These are phyloP conservation scores for Mortierella polycephala DNA, from an alignment of 371 early-diverging fungal species.

Conservation along the genomic window DNA sequence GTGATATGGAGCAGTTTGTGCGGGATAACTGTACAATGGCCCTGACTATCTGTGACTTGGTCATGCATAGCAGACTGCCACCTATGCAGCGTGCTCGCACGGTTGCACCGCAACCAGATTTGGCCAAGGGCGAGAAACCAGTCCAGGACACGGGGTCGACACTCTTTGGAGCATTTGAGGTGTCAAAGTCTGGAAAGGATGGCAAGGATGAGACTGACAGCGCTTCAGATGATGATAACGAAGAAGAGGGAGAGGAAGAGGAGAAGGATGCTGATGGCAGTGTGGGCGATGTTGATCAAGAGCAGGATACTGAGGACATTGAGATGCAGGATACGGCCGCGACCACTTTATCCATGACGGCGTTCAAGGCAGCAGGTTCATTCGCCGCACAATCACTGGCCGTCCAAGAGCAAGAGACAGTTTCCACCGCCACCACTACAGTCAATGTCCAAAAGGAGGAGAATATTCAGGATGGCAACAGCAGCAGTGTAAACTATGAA, in stretches of 20 bases:
- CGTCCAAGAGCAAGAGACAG: neutral
- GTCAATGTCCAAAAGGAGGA: neutral
- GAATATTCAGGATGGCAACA: neutral
- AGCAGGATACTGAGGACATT: constrained; percentile 16
- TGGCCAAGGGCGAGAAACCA: constrained; percentile 35
- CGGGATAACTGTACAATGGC: constrained; percentile 60
- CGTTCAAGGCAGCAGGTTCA: constrained; percentile 25
- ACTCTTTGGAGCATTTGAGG: constrained; percentile 49
- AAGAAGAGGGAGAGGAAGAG: constrained; percentile 16
- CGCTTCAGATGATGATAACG: neutral
- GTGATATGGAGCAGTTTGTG: constrained; percentile 50
- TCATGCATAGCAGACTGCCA: constrained; percentile 68
- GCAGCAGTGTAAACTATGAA: neutral
- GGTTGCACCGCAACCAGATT: constrained; percentile 10
- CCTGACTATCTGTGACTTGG: constrained; percentile 65
- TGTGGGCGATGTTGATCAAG: constrained; percentile 10
- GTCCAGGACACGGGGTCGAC: constrained; percentile 35
- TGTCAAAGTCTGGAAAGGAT: constrained; percentile 2
- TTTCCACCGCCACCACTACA: neutral
- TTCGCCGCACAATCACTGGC: neutral
- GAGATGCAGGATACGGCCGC: constrained; percentile 15
- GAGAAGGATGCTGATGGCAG: constrained; percentile 6
- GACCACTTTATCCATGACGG: constrained; percentile 12
- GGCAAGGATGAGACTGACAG: constrained; percentile 10
- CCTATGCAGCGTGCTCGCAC: constrained; percentile 64